Percentiles rank a stretch among this genome's conserved stretches.
Evolutionary conservation across 306 rosid genomes (phyloP).

Genomic region (Glycine tomentella): DNA sequence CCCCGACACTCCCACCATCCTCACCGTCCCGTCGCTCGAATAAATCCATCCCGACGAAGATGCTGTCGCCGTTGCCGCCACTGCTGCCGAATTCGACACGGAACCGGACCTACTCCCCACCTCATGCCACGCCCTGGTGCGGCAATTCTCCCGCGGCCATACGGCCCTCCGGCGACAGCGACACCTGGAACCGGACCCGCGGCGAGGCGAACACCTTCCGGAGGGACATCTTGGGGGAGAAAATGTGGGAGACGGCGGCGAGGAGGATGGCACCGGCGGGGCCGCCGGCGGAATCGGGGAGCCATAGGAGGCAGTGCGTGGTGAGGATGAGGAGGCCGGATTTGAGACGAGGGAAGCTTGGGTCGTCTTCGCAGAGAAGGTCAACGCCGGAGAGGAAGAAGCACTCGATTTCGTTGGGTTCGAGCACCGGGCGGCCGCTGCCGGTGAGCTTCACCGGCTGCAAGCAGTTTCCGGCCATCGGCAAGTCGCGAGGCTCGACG

Average conservation of each 20-base stretch:
- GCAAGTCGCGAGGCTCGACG: not conserved
- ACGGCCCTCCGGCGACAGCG: conserved; percentile 58
- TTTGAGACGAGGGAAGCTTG: conserved; percentile 73
- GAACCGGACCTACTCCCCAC: no score
- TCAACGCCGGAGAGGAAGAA: conserved; percentile 81
- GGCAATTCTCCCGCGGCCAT: conserved; percentile 34
- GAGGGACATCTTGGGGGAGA: conserved; percentile 73
- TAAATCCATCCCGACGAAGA: no score
- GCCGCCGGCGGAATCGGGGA: conserved; percentile 48
- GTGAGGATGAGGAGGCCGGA: conserved; percentile 89
- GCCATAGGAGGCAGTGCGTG: conserved; percentile 87
- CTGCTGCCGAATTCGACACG: no score
- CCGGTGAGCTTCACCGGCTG: conserved; percentile 73
- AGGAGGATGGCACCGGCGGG: conserved; percentile 61
- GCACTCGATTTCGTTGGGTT: conserved; percentile 74
- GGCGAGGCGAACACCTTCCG: conserved; percentile 81
- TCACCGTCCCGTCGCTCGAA: conserved; percentile 80
- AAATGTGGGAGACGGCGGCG: conserved; percentile 63
- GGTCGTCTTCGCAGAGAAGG: conserved; percentile 76
- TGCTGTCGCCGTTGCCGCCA: no score
- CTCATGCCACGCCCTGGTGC: no score
- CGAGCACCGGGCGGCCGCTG: conserved; percentile 84
- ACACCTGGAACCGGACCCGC: conserved; percentile 83
- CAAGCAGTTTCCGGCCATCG: conserved; percentile 65
- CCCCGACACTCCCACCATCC: conserved; percentile 86